Evolutionary conservation across 2,329 filamentous ascomycete genomes (phyloP).

Genomic region (Calycina marina): DNA sequence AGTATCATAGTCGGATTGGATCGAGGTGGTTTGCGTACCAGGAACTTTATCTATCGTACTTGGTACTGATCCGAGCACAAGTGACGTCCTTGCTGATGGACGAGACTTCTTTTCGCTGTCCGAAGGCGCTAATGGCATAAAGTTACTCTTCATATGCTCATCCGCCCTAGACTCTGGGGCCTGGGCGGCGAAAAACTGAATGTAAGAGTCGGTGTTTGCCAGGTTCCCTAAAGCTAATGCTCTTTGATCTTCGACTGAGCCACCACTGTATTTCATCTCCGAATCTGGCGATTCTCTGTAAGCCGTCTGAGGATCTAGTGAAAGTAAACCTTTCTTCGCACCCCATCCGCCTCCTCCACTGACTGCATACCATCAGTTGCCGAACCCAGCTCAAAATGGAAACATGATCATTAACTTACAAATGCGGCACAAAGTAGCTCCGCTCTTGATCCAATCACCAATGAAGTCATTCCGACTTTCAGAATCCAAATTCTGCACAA

Average conservation of each 20-base stretch:
- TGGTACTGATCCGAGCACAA: no score
- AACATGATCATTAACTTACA: constrained; percentile 11
- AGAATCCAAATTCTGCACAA: constrained; percentile 1
- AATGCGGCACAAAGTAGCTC: constrained; percentile 19
- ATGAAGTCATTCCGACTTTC: constrained; percentile 5
- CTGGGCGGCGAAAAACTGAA: constrained; percentile 44
- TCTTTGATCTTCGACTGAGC: constrained; percentile 20
- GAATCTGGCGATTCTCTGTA: constrained; percentile 36
- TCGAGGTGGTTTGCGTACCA: no score
- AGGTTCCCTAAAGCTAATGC: constrained; percentile 34
- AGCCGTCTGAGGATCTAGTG: constrained; percentile 55
- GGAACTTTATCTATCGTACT: no score
- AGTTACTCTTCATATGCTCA: no score
- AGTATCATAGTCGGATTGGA: no score
- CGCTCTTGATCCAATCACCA: constrained; percentile 11
- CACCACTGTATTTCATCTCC: constrained; percentile 32
- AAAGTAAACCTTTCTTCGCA: constrained; percentile 61
- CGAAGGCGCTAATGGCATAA: no score
- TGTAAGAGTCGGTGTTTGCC: constrained; percentile 44
- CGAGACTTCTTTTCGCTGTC: no score
- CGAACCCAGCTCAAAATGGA: background rate
- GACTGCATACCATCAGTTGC: constrained; percentile 26
- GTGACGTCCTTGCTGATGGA: no score
- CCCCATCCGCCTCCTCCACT: constrained; percentile 82
- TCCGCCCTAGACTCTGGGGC: no score